Conservation (phyloP, 441 rosid species). For the Geranium incanum region DNA sequence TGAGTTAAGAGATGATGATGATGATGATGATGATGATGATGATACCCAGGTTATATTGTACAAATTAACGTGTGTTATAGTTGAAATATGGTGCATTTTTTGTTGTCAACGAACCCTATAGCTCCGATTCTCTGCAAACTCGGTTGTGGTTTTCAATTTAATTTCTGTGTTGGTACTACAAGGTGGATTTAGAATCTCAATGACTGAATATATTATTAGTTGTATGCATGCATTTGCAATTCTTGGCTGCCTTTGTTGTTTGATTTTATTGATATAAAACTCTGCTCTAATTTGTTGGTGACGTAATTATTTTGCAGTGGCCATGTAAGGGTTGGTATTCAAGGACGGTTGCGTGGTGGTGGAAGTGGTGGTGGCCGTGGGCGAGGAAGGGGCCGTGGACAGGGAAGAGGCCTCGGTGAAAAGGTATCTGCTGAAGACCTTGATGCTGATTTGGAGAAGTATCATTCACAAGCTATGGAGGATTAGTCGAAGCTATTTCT, state of each 20-base stretch:
- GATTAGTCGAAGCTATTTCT: slow-evolving; percentile 38
- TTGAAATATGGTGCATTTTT: no score
- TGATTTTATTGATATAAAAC: background rate
- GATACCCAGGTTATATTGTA: background rate
- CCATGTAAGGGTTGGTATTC: slow-evolving; percentile 46
- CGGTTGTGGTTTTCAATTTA: background rate
- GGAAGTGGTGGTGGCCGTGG: slow-evolving; percentile 38
- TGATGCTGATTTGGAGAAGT: slow-evolving; percentile 85
- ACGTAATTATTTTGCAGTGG: slow-evolving; percentile 29
- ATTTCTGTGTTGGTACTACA: background rate
- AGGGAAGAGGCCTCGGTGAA: slow-evolving; percentile 67
- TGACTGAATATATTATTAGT: background rate
- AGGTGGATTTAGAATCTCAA: background rate
- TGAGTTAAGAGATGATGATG: background rate
- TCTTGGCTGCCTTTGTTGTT: background rate
- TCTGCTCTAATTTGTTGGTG: background rate
- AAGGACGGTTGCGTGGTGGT: slow-evolving; percentile 46
- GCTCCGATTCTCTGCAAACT: background rate
- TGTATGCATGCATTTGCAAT: background rate
- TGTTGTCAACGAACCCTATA: background rate
- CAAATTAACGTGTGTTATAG: background rate
- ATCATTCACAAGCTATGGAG: slow-evolving; percentile 71
- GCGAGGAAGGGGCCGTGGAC: slow-evolving; percentile 56
- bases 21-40: background rate
- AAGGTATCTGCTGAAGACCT: slow-evolving; percentile 86